Evolutionary conservation across 805 yeast species (phyloP), one percentile per base, ranked within the genome.

Genomic region (Dipodascus geniculatus): DNA sequence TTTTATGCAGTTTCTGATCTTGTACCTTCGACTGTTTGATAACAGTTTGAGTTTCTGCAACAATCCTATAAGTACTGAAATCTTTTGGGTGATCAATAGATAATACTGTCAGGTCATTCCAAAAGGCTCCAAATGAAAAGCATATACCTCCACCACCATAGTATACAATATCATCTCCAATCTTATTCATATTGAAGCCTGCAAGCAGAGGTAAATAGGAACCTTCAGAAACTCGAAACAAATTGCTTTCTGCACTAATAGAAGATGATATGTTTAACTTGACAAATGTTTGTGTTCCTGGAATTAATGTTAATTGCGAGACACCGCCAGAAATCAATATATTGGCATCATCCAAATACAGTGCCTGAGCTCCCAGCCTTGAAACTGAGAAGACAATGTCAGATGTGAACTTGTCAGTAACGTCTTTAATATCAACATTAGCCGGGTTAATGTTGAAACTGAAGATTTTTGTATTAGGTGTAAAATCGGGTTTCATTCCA

Each of bases 111-210:
- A 58, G 35, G 23, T 63, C 63, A 51, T 77, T 77, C 75, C 78
- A 75, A 20, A 73, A 73, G 0, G 82, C 72, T 0, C 95, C 95
- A 68, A 85, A 87, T 0, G 90, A 84, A 58, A 83, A 86, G 63
- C 95, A 86, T 1, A 85, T 87, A 0, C 85, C 90, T 2, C 95
- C 95, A 2, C 95, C 91, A 6, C 82, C 85, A 48, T 79, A 57
- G 2, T 66, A 48, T 20, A 67, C 52, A 3, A 64, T 20, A 17
- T 48, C 17, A n/a, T 57, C 49, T 2, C 60, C 49, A 3, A 65
- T 38, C 2, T 64, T 62, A 11, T 69, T 64, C 22, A 76, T 53
- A 35, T 74, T 77, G 57, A 76, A 76, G 1, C 89, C 89, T 8
- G 80, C 74, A 8, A 82, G 66, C 53, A 82, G 68, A 1, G 80